A percentile compares a stretch with the other conserved stretches of the same genome.
Evolutionary conservation across 108 stramenopile genomes (phyloP).

Genomic region (Nitzschia sp.): DNA sequence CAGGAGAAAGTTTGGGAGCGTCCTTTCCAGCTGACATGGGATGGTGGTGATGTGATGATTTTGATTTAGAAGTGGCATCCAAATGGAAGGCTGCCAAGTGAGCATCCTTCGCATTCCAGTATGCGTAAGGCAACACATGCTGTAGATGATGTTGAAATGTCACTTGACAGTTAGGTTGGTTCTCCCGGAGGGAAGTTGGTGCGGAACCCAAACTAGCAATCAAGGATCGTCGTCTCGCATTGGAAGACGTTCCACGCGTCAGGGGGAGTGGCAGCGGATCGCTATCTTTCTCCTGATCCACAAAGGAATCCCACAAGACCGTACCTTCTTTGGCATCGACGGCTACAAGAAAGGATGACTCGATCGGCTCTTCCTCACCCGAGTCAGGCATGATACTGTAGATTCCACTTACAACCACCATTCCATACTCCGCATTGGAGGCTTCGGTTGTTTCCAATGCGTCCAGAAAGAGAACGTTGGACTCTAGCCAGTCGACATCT

Average conservation of each 20-base stretch:
- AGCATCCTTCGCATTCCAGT: slow-evolving; percentile 44
- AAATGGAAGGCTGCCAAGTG: slow-evolving; percentile 41
- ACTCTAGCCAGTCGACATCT: slow-evolving; percentile 31
- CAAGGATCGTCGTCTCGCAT: slow-evolving; percentile 66
- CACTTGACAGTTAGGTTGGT: slow-evolving; percentile 35
- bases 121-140: slow-evolving; percentile 34
- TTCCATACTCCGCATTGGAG: slow-evolving; percentile 30
- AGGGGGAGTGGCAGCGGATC: slow-evolving; percentile 24
- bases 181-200: not conserved
- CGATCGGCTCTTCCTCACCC: not conserved
- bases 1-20: not conserved
- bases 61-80: slow-evolving; percentile 24
- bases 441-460: slow-evolving; percentile 33
- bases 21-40: slow-evolving; percentile 1
- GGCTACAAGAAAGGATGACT: slow-evolving; percentile 40
- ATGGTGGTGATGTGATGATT: slow-evolving; percentile 15
- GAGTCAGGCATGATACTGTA: slow-evolving; percentile 10
- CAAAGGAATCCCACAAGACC: slow-evolving; percentile 55
- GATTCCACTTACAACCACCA: slow-evolving; percentile 41
- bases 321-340: slow-evolving; percentile 68
- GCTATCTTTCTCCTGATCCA: slow-evolving; percentile 13
- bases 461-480: slow-evolving; percentile 39
- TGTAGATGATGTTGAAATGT: slow-evolving; percentile 26
- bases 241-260: slow-evolving; percentile 37
- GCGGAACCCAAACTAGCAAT: slow-evolving; percentile 24